Percentiles rank a stretch among this genome's conserved stretches.
phyloP scores from a whole-genome alignment of 306 rosid genomes.

The Rosa chinensis region DNA sequence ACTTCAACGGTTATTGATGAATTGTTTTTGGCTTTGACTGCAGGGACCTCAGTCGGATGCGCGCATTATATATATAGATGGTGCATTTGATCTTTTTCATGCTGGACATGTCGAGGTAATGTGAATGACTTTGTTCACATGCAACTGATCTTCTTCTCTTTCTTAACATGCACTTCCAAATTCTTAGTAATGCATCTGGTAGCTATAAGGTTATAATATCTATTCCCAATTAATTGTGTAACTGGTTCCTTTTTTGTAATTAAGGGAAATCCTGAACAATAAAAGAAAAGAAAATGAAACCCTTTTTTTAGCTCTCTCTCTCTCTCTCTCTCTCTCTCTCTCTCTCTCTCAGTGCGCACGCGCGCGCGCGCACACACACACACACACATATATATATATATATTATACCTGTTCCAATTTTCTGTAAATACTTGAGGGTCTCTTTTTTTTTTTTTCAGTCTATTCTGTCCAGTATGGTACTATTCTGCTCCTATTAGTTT shows the following conservation, averaged over 20 bases:
- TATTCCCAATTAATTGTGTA: background rate
- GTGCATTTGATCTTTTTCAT: slow-evolving; percentile 65
- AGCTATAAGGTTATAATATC: background rate
- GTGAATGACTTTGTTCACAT: slow-evolving; percentile 1
- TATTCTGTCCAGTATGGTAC: background rate
- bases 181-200: background rate
- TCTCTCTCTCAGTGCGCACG: background rate
- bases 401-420: background rate
- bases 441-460: background rate
- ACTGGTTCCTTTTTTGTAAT: background rate
- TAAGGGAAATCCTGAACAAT: background rate
- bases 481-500: background rate
- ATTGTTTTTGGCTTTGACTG: slow-evolving; percentile 15
- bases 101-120: slow-evolving; percentile 68
- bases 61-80: slow-evolving; percentile 55
- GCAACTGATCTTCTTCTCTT: background rate
- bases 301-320: background rate
- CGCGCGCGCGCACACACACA: too few relatives aligned
- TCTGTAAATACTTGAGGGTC: too few relatives aligned
- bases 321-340: too few relatives aligned
- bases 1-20: background rate
- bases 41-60: slow-evolving; percentile 62
- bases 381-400: background rate
- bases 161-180: background rate
- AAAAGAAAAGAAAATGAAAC: background rate